Base-by-base conservation (phyloP, 2,329 filamentous ascomycete species). In the Neonectria ditissima region DNA sequence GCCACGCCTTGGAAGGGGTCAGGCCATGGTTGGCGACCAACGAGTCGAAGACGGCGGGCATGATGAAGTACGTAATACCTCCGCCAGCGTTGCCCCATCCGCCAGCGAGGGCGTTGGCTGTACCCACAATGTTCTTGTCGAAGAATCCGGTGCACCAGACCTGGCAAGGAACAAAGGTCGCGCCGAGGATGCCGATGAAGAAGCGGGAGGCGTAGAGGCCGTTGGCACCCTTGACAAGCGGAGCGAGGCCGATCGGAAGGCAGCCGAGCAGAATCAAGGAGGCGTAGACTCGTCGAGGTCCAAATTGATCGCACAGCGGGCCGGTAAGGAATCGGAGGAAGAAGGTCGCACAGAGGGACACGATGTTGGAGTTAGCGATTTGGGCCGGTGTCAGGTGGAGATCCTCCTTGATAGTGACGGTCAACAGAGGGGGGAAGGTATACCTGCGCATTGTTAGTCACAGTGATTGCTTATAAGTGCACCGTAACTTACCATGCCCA, bases 131-230 rank as follows among this genome's bases (percentile, higher is more conserved):
- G 73, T 94, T 96, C 82, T 94, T 96, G 80, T 97, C 94, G 77
- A 93, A 97, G 83, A 97, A 97, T 0, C 91, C 93, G 0, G 93
- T 97, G 10, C 91, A 92, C 93, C 94, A 97, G 7, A 97, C 94
- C 76, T 97, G 93, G 77, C 93, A 97, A 13, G 92, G 92, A 0
- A 95, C 92, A 72, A 95, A 95, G 1, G 88, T 87, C 2, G 90
- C 91, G 43, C 92, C 92, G 0, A 95, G 86, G 45, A 95, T 90
- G 64, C 92, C 92, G 66, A 94, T 88, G 79, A 94, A 94, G 82
- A 95, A 95, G 47, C 92, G 88, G 51, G 91, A 86, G 20, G 87
- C 80, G 69, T 93, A 90, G n/a, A 95, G 85, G 9, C 92, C 90
- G 14, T 67, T 71, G 32, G 73, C 76, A 56, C 85, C 89, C 51